A percentile compares a stretch with the other conserved stretches of the same genome.
These are phyloP conservation scores for Phytophthora sojae DNA, from an alignment of 352 stramenopile species.

Conservation along the genomic window DNA sequence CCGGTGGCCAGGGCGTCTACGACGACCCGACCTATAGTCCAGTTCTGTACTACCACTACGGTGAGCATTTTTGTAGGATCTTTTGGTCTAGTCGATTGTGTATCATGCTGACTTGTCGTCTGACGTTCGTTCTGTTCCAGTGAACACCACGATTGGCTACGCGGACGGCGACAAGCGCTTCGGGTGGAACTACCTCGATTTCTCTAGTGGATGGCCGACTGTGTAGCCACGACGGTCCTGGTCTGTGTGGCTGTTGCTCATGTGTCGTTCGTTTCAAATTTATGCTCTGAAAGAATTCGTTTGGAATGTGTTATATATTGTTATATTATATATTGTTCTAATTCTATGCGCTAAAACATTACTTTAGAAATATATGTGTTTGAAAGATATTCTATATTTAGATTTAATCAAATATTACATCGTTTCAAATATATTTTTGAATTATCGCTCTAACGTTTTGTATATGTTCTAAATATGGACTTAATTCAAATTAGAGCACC, in stretches of 20 bases:
- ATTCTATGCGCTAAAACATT: too few relatives aligned
- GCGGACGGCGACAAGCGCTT: slow-evolving; percentile 49
- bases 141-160: slow-evolving; percentile 51
- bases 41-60: slow-evolving; percentile 65
- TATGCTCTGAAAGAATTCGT: too few relatives aligned
- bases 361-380: too few relatives aligned
- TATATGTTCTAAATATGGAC: too few relatives aligned
- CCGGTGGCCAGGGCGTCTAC: slow-evolving; percentile 54
- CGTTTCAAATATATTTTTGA: too few relatives aligned
- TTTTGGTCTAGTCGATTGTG: neutral
- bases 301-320: too few relatives aligned
- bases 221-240: slow-evolving; percentile 11
- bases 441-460: too few relatives aligned
- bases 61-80: slow-evolving; percentile 16
- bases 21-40: slow-evolving; percentile 48
- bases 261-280: too few relatives aligned
- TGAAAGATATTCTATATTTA: too few relatives aligned
- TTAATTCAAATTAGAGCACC: too few relatives aligned
- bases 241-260: neutral
- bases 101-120: neutral
- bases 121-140: neutral
- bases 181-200: slow-evolving; percentile 57
- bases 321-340: too few relatives aligned
- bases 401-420: too few relatives aligned
- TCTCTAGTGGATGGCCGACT: slow-evolving; percentile 49